Base-by-base conservation (phyloP, 2,329 filamentous ascomycete species). In the Alternaria dauci region DNA sequence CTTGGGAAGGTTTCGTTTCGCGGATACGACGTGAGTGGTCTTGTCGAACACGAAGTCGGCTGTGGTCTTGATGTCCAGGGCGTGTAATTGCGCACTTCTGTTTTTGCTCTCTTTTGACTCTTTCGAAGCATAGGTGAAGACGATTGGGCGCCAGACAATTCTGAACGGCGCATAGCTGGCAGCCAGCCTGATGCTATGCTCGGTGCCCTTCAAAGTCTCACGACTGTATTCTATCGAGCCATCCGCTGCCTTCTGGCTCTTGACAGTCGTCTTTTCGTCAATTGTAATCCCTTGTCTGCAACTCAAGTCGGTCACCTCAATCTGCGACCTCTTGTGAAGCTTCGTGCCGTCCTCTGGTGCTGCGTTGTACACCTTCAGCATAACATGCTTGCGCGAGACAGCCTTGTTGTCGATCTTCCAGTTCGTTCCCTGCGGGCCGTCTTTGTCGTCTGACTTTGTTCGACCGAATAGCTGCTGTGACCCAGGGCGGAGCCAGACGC, bases 11-110 rank as follows among this genome's bases (percentile, higher is more conserved):
- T 98, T 99, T 48, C 95, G 87, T 79, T 96, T 97, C 76, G 89
- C 91, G 8, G 92, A 89, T 34, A 98, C 88, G 11, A 96, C 91
- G 77, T 98, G 94, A 0, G 94, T 97, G 0, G 94, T 97, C 28
- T 86, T 81, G 16, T 82, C 84, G 26, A 85, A 81, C 25, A 91
- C 81, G 76, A 93, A 97, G 4, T 93, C 89, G 43, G 87, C 83
- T 14, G 91, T 82, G 14, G 93, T 89, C 77, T 97, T 98, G 77
- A 98, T 89, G 74, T 97, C 95, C n/a, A 96, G 84, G 44, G 89
- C 87, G 74, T 96, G 93, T 18, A 98, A 86, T 54, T 85, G 85
- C 32, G 86, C 81, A 63, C 87, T 69, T 90, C 87, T 68, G 56
- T 68, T 48, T 59, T 76, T 68, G 51, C 76, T 76, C 51, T 85